Evolutionary conservation across 1,139 yeast species (phyloP).

Genomic region (Scheffersomyces cryptocercus): DNA sequence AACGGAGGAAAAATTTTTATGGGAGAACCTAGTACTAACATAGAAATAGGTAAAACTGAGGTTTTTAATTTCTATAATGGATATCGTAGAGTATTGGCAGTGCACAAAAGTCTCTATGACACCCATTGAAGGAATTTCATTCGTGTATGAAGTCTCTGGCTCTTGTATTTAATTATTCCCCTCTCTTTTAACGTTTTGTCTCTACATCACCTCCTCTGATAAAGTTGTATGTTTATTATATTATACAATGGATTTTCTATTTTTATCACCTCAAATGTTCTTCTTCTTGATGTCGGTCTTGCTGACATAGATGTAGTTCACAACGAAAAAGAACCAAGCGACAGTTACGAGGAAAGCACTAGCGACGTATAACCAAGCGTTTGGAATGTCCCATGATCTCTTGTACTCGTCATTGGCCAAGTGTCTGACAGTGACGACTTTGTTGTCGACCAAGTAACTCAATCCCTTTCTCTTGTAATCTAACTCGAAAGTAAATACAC

Average conservation of each 20-base stretch:
- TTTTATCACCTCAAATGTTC: conserved; percentile 19
- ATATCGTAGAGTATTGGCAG: too few species aligned
- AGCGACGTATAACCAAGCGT: conserved; percentile 87
- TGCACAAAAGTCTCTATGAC: too few species aligned
- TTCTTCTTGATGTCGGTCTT: conserved; percentile 32
- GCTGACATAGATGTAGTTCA: conserved; percentile 58
- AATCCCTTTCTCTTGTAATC: conserved; percentile 83
- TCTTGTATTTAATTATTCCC: neutral
- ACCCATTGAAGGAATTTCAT: too few species aligned
- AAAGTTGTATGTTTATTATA: neutral
- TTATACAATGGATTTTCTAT: neutral
- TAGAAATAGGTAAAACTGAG: neutral
- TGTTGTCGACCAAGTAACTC: conserved; percentile 63
- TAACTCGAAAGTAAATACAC: conserved; percentile 85
- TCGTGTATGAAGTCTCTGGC: too few species aligned
- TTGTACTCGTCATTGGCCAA: conserved; percentile 94
- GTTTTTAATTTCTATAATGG: too few species aligned
- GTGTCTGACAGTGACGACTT: conserved; percentile 85
- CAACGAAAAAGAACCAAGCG: conserved; percentile 76
- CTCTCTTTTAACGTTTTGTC: neutral
- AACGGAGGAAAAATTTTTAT: too few species aligned
- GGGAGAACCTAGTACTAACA: neutral
- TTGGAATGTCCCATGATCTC: conserved; percentile 90
- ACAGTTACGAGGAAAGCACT: conserved; percentile 67
- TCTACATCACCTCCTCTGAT: neutral